Base-by-base conservation (phyloP, 257 asterid genomes). In the Penstemon barbatus region DNA sequence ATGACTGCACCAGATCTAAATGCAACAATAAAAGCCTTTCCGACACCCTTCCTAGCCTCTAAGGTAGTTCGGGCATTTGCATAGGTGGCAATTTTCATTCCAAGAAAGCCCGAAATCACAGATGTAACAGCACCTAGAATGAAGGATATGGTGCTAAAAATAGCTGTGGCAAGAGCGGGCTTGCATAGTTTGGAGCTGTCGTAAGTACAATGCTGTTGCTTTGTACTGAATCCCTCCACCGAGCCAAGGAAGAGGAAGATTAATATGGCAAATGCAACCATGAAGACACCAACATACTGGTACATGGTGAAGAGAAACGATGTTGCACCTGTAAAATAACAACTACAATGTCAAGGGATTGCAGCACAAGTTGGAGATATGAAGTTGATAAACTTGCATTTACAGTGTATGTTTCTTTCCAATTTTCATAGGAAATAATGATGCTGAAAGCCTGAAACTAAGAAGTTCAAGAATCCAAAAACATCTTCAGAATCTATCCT, bases 161-260 rank as follows among this genome's bases (percentile, higher is more conserved):
- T 37, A 65, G 85, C 88, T 15, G 79, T 78, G 53, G 88, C 82
- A 66, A 80, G 76, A 33, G 88, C 82, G 41, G 88, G 85, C 77
- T 77, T 83, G 81, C 87, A 83, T 54, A 59, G 6, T 39, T 63
- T 83, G 58, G 69, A 73, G 62, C 25, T 54, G 68, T 77, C 83
- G 62, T 79, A 81, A 5, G 85, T 84, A 70, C 89, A 84, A 68
- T 86, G 65, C 51, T 79, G 72, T 13, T 78, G 46, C 76, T 77
- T 71, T 12, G 83, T 81, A 58, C 85, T 84, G 73, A 84, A 84
- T 39, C 76, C 81, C 42, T 79, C 74, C 42, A 84, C 89, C 0
- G 85, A 84, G 15, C 89, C 89, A 25, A 84, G 84, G 64, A 84
- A 84, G 57, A 84, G 63, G 71, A 84, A 84, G 45, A 84, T 84